A percentile compares a stretch with the other conserved stretches of the same genome.
Evolutionary conservation across 2,329 filamentous ascomycete species (phyloP).

Genomic region (Tolypocladium album): DNA sequence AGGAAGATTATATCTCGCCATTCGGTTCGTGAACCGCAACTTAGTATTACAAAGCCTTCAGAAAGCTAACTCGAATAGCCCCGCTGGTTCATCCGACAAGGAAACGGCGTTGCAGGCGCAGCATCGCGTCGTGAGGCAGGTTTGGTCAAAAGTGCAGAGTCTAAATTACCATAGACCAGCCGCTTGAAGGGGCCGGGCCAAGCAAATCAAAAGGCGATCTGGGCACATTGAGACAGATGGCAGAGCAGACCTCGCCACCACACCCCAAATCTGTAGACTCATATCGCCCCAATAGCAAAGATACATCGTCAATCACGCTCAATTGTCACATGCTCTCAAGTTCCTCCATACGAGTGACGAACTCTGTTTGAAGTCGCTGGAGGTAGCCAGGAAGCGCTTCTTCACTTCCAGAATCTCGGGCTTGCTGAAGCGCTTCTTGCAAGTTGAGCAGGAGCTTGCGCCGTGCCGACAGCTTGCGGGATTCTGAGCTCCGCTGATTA

Average conservation of each 20-base stretch:
- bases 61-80: slow-evolving; percentile 26
- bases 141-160: background rate
- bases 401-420: slow-evolving; percentile 50
- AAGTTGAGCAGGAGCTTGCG: slow-evolving; percentile 65
- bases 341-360: slow-evolving; percentile 58
- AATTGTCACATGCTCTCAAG: slow-evolving; percentile 37
- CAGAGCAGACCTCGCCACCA: background rate
- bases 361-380: slow-evolving; percentile 53
- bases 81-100: slow-evolving; percentile 33
- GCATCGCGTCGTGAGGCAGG: background rate
- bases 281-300: background rate
- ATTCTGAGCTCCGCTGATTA: slow-evolving; percentile 47
- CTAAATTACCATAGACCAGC: background rate
- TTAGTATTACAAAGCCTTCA: background rate
- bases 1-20: slow-evolving; percentile 59
- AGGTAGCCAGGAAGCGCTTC: slow-evolving; percentile 37
- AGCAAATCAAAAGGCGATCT: background rate
- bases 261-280: background rate
- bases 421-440: slow-evolving; percentile 61
- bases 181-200: background rate
- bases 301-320: background rate
- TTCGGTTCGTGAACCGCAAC: slow-evolving; percentile 27
- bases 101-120: background rate
- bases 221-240: background rate
- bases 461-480: slow-evolving; percentile 47